Base-by-base conservation (phyloP, 2,329 filamentous ascomycete genomes). In the Diaporthe aspalathi region DNA sequence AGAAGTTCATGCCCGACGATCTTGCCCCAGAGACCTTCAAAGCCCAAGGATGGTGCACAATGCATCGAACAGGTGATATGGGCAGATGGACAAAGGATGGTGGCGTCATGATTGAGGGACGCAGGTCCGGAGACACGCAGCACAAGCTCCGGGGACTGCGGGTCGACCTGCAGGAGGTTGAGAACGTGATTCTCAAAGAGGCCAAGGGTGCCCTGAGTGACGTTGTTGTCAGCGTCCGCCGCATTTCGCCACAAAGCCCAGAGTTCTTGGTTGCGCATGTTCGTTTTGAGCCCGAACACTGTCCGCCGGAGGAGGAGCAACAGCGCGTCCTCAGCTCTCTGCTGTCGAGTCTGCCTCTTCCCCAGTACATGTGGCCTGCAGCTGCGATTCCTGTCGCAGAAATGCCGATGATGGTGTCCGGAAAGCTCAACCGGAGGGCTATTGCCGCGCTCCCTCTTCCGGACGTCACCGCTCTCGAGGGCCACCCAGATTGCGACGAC, bases 51-150 rank as follows among this genome's bases (percentile, higher is more conserved):
- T 78, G 76, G 77, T 77, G 63, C 0, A 75, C 38, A 2, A 77
- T 83, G 70, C 83, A 84, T 72, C 79, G 78, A 12, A 84, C 82
- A 1, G 83, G 84, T 1, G 84, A 86, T 70, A 74, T 73, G 22
- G 84, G 81, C 1, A 76, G 77, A 2, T 75, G 83, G 43, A 69
- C 69, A 0, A 32, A 70, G 0, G 78, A 82, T 32, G 83, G 83
- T 2, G 72, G 75, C 0, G 73, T 86, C 0, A 67, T 79, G 1
- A 75, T 82, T 29, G 70, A 80, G 9, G 83, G 83, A 0, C 81
- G 84, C 0, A 80, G 82, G 1, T 76, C 72, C 0, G 83, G 82
- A 3, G 83, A 86, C 63, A 83, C 80, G 1, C 80, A 84, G 60
- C 76, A 86, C 72, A 87, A 87, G 74, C 76, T 88, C 1, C 77